Percentiles rank a stretch among this genome's conserved stretches.
phyloP scores from a whole-genome alignment of 371 early-diverging fungal genomes.

The Circinella minor region DNA sequence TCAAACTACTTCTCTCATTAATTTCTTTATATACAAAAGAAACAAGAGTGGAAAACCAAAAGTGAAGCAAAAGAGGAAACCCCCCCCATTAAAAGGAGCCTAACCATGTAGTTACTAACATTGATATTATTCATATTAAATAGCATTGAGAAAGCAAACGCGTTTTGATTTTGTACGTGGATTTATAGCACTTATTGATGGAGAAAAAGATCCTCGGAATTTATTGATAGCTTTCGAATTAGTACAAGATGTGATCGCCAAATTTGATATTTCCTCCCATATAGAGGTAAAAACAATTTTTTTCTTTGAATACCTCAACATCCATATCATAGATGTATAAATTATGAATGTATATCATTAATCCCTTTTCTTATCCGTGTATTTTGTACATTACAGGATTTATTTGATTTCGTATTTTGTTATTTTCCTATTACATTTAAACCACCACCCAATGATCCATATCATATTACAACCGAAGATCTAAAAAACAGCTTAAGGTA shows the following conservation, averaged over 20 bases:
- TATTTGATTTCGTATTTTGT: constrained; percentile 95
- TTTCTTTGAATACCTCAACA: no score
- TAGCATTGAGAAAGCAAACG: constrained; percentile 33
- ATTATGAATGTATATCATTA: no score
- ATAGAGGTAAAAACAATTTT: constrained; percentile 60
- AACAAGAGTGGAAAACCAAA: no score
- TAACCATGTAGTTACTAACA: no score
- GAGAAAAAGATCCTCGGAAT: constrained; percentile 97
- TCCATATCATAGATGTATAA: no score
- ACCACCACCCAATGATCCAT: constrained; percentile 92
- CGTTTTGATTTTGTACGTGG: constrained; percentile 77
- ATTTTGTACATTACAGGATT: constrained; percentile 50
- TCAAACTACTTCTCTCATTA: no score
- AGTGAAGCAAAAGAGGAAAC: no score
- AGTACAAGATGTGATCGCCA: constrained; percentile 62
- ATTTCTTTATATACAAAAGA: no score
- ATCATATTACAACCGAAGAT: constrained; percentile 91
- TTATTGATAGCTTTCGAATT: constrained; percentile 83
- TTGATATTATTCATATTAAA: no score
- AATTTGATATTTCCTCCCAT: constrained; percentile 76
- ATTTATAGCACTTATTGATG: constrained; percentile 88
- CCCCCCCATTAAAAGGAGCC: no score
- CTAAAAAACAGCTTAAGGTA: constrained; percentile 72
- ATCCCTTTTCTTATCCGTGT: no score
- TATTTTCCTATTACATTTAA: constrained; percentile 99